Base-by-base conservation (phyloP, 2,329 filamentous ascomycete genomes). In the Ceratocystis papillata region DNA sequence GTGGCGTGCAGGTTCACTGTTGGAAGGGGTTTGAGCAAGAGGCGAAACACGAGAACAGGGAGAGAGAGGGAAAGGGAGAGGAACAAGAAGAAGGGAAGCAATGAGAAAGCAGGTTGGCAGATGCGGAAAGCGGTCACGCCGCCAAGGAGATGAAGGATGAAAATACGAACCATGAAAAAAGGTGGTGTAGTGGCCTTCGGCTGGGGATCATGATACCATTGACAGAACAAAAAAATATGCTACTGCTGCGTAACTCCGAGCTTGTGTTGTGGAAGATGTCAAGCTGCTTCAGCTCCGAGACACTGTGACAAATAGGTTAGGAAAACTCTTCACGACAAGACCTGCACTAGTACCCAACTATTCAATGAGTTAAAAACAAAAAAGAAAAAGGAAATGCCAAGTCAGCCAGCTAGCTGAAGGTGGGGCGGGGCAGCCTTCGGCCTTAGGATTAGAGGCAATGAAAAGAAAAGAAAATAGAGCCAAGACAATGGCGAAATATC, bases 51-150 rank as follows among this genome's bases (percentile, higher is more conserved):
- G 17, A 59, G 55, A 37, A 57, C 6, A 22, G 53, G 10, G 48
- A 25, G 37, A 22, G 48, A 53, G 10, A 4, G 7, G 20, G 46
- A 22, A 20, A 50, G 20, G 22, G 4, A 33, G 15, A 10, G 2
- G 12, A n/a, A 17, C 17, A 37, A 37, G 2, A 37, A 59, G 28
- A 33, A 46, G 37, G 4, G 60, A 8, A 53, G 48, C 8, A n/a
- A 25, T 28, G 22, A 20, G 37, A 44, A n/a, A 22, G n/a, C 8
- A 61, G 5, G 7, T 44, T 44, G 15, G 33, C 22, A 15, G n/a
- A 62, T 17, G 59, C 25, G 59, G 37, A 62, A 25, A 15, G 60
- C 60, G 60, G 60, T 3, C 17, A 59, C 15, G 55, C 55, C 55
- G 55, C 55, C 7, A 20, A n/a, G 22, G 48, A 25, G 48, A 22